Percentiles rank a stretch among this genome's conserved stretches.
Conservation (phyloP, 164 flowering plant species). For the Piper betle region DNA sequence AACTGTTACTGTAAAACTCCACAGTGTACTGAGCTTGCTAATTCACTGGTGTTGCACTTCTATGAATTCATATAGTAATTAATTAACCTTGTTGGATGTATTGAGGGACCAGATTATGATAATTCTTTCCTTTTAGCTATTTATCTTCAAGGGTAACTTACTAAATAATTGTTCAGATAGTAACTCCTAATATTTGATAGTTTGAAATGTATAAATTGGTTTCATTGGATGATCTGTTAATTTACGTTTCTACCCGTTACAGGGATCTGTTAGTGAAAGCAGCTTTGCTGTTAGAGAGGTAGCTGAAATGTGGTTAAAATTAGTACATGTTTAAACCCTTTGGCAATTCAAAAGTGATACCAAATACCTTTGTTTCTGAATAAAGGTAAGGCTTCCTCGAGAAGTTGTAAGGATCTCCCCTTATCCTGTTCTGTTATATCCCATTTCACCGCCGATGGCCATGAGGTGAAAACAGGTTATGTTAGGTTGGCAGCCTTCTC, state of each 20-base stretch:
- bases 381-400: slow-evolving; percentile 81
- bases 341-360: not conserved
- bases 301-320: slow-evolving; percentile 1
- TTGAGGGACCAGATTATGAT: not conserved
- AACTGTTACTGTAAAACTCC: slow-evolving; percentile 69
- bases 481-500: slow-evolving; percentile 75
- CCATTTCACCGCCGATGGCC: slow-evolving; percentile 72
- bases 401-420: slow-evolving; percentile 67
- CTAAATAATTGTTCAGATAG: no score
- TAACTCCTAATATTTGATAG: not conserved
- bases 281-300: slow-evolving; percentile 62
- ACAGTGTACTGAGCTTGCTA: slow-evolving; percentile 28
- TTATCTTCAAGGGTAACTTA: no score
- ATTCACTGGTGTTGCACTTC: not conserved
- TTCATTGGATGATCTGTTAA: not conserved
- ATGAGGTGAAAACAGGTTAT: slow-evolving; percentile 69
- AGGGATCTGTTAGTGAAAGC: slow-evolving; percentile 36
- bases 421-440: slow-evolving; percentile 71
- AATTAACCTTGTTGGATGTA: slow-evolving; percentile 2
- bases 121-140: not conserved
- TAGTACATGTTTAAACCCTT: not conserved
- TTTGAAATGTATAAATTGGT: not conserved
- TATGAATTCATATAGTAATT: not conserved
- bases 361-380: slow-evolving; percentile 4
- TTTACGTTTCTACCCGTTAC: slow-evolving; percentile 8